phyloP scores from a whole-genome alignment of 257 asterid genomes.

The Fraxinus pennsylvanica region DNA sequence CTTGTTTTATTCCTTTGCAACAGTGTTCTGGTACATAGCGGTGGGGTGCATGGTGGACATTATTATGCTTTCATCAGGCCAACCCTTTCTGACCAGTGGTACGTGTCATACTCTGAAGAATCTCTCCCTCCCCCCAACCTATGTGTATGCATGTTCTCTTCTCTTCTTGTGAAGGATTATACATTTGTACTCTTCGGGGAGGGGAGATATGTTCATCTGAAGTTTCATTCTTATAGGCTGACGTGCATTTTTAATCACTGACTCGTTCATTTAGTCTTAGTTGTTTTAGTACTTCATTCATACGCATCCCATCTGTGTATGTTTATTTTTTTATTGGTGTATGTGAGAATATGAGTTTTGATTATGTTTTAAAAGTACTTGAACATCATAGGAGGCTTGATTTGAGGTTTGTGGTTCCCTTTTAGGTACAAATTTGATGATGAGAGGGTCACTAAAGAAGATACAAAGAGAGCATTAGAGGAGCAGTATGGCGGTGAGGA shows the following conservation, averaged over 20 bases:
- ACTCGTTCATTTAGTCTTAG: not conserved
- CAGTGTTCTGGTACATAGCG: slow-evolving; percentile 68
- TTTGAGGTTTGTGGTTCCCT: slow-evolving; percentile 31
- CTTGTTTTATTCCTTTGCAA: not conserved
- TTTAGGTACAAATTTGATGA: slow-evolving; percentile 94
- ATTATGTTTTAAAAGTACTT: slow-evolving; percentile 6
- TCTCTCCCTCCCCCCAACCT: no score
- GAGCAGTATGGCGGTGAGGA: slow-evolving; percentile 99
- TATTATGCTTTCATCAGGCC: slow-evolving; percentile 69
- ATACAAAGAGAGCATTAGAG: slow-evolving; percentile 86
- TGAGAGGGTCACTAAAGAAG: slow-evolving; percentile 98
- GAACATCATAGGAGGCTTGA: slow-evolving; percentile 8
- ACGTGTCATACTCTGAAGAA: slow-evolving; percentile 8
- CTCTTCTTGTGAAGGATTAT: not conserved
- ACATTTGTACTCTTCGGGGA: not conserved
- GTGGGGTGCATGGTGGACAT: slow-evolving; percentile 67
- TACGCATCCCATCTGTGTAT: not conserved
- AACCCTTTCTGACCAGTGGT: slow-evolving; percentile 57
- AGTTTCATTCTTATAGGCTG: not conserved
- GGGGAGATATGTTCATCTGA: not conserved
- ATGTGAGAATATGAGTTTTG: slow-evolving; percentile 18
- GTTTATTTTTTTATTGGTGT: not conserved
- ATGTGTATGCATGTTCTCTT: not conserved
- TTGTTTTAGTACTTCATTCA: not conserved
- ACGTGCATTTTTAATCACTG: not conserved